A percentile compares a stretch with the other conserved stretches of the same genome.
Evolutionary conservation across 371 early-diverging fungal genomes (phyloP).

Genomic region (Mucor velutinosus): DNA sequence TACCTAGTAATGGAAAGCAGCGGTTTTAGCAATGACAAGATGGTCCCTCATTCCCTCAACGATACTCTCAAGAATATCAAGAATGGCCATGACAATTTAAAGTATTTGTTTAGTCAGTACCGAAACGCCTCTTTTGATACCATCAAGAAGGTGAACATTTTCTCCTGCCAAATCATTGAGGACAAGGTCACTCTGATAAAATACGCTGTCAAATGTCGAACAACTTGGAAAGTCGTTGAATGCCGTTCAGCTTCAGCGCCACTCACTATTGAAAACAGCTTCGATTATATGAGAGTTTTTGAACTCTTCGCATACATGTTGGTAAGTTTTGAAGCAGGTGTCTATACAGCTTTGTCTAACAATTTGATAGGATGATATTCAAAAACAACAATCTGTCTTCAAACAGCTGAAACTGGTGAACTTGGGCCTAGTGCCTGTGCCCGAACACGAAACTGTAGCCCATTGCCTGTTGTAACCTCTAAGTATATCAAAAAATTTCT

Average conservation of each 20-base stretch:
- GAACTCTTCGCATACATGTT: slow-evolving; percentile 13
- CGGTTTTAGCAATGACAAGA: slow-evolving; percentile 3
- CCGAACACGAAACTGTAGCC: slow-evolving; percentile 10
- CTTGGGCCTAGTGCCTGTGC: slow-evolving; percentile 7
- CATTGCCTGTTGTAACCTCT: slow-evolving; percentile 6
- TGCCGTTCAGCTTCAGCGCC: slow-evolving; percentile 17
- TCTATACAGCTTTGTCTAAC: not conserved
- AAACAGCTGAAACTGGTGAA: slow-evolving; percentile 6
- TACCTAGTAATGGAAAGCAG: slow-evolving; percentile 11
- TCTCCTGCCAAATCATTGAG: slow-evolving; percentile 13
- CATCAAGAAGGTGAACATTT: slow-evolving; percentile 5
- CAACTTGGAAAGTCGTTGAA: slow-evolving; percentile 18
- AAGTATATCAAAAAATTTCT: not conserved
- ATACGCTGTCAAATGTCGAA: slow-evolving; percentile 9
- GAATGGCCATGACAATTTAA: slow-evolving; percentile 8
- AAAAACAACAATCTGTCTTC: slow-evolving; percentile 4
- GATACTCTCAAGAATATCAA: slow-evolving; percentile 22
- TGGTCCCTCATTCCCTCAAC: slow-evolving; percentile 4
- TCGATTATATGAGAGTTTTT: slow-evolving; percentile 19
- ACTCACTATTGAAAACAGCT: not conserved
- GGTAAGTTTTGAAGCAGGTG: slow-evolving; percentile 8
- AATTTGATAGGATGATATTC: slow-evolving; percentile 18
- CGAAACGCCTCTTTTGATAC: slow-evolving; percentile 10
- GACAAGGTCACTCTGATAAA: slow-evolving; percentile 19
- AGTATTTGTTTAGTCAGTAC: slow-evolving; percentile 9